phyloP scores from a whole-genome alignment of 2,329 filamentous ascomycete genomes.

The Trichoderma atroviride region DNA sequence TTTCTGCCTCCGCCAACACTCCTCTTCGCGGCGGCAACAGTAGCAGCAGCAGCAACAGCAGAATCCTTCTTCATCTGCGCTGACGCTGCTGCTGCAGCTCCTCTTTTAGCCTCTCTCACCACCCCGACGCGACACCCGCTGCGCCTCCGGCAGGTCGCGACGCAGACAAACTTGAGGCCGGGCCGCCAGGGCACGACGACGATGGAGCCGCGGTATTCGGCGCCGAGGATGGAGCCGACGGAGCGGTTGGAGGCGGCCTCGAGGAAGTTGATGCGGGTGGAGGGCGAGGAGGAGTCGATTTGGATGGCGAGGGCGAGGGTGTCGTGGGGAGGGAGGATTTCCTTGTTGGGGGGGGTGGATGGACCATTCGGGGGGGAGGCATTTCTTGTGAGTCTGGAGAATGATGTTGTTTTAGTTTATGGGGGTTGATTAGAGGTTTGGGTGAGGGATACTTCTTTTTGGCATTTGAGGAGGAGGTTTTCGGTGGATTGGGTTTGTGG shows the following conservation, averaged over 20 bases:
- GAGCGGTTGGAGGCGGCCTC: slow-evolving; percentile 2
- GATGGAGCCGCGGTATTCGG: slow-evolving; percentile 19
- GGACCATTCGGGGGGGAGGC: slow-evolving; percentile 21
- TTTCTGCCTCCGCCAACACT: too few species aligned
- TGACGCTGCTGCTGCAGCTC: not conserved
- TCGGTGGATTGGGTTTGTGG: slow-evolving; percentile 6
- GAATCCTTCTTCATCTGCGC: not conserved
- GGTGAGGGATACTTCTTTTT: slow-evolving; percentile 9
- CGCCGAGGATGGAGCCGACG: slow-evolving; percentile 19
- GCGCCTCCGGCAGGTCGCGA: not conserved
- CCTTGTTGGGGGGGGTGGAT: slow-evolving; percentile 16
- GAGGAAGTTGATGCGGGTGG: not conserved
- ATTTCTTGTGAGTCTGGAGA: slow-evolving; percentile 1
- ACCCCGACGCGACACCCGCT: slow-evolving; percentile 9
- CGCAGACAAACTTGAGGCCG: slow-evolving; percentile 10
- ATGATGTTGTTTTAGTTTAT: not conserved
- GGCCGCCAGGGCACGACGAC: slow-evolving; percentile 20
- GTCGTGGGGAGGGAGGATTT: not conserved
- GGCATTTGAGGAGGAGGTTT: slow-evolving; percentile 21
- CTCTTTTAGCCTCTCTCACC: not conserved
- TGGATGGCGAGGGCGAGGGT: slow-evolving; percentile 24
- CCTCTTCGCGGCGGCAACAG: not conserved
- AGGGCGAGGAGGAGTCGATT: slow-evolving; percentile 1
- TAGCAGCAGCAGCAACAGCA: too few species aligned
- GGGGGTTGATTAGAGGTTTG: not conserved